Conservation (phyloP, 495 filamentous ascomycete genomes). For the Margaritispora aquatica region DNA sequence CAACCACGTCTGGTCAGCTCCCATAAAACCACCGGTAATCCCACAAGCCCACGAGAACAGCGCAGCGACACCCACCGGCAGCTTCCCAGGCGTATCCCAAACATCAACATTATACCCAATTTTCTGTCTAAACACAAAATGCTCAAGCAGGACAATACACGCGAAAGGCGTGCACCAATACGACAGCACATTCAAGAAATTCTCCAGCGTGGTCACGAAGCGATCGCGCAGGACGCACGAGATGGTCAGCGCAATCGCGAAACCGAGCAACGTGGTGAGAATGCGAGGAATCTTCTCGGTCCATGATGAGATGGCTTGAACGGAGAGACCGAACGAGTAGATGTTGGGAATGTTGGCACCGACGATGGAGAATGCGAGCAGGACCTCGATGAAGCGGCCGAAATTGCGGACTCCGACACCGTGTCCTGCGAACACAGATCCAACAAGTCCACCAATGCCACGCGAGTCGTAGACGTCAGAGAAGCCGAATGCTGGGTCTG, state of each 20-base stretch:
- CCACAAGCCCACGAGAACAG: constrained; percentile 36
- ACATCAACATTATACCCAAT: constrained; percentile 37
- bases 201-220: constrained; percentile 35
- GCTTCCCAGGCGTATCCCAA: constrained; percentile 37
- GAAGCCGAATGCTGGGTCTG: constrained; percentile 29
- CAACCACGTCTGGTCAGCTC: constrained; percentile 43
- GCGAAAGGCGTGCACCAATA: constrained; percentile 46
- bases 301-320: constrained; percentile 5
- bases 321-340: constrained; percentile 24
- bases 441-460: constrained; percentile 51
- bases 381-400: constrained; percentile 48
- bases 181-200: constrained; percentile 49
- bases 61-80: constrained; percentile 43
- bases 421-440: constrained; percentile 16
- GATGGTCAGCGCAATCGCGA: constrained; percentile 20
- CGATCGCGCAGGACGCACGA: constrained; percentile 33
- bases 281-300: constrained; percentile 6
- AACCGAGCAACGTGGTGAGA: constrained; percentile 22
- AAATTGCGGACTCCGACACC: constrained; percentile 39
- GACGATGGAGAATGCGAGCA: constrained; percentile 41
- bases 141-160: constrained; percentile 49
- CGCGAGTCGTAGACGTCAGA: constrained; percentile 35
- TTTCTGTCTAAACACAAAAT: constrained; percentile 46
- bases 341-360: constrained; percentile 34
- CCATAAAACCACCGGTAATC: constrained; percentile 34